Percentiles rank a stretch among this genome's conserved stretches.
Evolutionary conservation across 139 green algal species (phyloP).

Genomic region (Chlamydomonas schloesseri): DNA sequence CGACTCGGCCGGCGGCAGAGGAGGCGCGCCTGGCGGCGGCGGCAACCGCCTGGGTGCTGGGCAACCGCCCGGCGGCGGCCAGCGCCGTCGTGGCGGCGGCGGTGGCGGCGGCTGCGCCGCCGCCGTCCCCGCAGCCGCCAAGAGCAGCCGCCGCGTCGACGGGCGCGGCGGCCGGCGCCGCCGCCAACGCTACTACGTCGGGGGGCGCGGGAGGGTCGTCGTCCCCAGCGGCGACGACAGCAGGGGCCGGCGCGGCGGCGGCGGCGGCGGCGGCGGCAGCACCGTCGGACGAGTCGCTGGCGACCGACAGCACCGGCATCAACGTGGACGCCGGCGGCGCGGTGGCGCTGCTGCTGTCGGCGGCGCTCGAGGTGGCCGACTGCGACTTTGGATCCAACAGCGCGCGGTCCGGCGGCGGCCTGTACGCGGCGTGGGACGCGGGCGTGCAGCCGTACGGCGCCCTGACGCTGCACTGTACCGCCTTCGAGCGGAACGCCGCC

Average conservation of each 20-base stretch:
- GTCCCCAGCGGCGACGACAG: no score
- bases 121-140: not conserved
- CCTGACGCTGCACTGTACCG: not conserved
- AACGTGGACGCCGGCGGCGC: not conserved
- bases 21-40: not conserved
- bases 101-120: no score
- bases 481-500: not conserved
- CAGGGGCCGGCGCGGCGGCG: no score
- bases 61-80: not conserved
- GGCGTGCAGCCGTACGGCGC: not conserved
- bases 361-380: not conserved
- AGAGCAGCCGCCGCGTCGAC: no score
- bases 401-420: not conserved
- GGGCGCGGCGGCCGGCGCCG: no score
- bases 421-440: not conserved
- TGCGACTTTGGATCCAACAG: not conserved
- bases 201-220: no score
- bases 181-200: no score
- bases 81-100: no score
- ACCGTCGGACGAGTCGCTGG: not conserved
- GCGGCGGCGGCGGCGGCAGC: no score
- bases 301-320: not conserved
- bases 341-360: not conserved
- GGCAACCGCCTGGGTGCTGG: not conserved
- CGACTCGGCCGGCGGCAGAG: not conserved